These are phyloP conservation scores for Daldinia sp. DNA, from an alignment of 2,329 filamentous ascomycete genomes.

Conservation along the genomic window DNA sequence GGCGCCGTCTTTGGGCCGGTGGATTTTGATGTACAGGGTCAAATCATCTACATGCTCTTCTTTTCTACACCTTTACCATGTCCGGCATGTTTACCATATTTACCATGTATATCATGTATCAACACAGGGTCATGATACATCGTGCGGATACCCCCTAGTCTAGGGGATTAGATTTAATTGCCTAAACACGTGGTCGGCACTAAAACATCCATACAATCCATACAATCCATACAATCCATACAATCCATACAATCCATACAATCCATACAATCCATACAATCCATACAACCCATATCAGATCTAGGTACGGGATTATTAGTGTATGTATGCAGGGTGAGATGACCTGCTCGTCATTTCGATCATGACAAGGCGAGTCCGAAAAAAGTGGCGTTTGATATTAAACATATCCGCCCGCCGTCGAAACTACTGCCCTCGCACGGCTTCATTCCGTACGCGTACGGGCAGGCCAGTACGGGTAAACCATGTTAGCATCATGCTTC, in stretches of 20 bases:
- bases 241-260: constrained; percentile 5
- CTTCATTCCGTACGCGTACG: constrained; percentile 32
- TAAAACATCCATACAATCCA: constrained; percentile 21
- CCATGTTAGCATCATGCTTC: constrained; percentile 15
- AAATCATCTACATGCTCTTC: background rate
- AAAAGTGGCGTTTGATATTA: constrained; percentile 34
- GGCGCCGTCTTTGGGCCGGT: constrained; percentile 25
- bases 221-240: constrained; percentile 8
- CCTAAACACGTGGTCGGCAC: constrained; percentile 40
- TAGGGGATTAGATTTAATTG: constrained; percentile 29
- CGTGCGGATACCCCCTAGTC: constrained; percentile 13
- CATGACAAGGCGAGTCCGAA: constrained; percentile 24
- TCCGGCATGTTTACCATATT: no score
- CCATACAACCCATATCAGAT: constrained; percentile 17
- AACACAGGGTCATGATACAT: constrained; percentile 4
- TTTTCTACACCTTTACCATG: background rate
- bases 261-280: constrained; percentile 14
- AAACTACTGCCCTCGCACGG: constrained; percentile 25
- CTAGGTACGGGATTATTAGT: constrained; percentile 36
- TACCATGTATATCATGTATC: constrained; percentile 2
- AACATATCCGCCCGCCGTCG: constrained; percentile 31
- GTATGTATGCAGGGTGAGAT: constrained; percentile 30
- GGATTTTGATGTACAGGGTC: constrained; percentile 12
- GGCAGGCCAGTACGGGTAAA: constrained; percentile 2
- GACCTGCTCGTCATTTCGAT: constrained; percentile 38